Evolutionary conservation across 1,284 basidiomycete genomes (phyloP), one percentile per base, ranked within the genome.

Genomic region (Nidula niveotomentosa): DNA sequence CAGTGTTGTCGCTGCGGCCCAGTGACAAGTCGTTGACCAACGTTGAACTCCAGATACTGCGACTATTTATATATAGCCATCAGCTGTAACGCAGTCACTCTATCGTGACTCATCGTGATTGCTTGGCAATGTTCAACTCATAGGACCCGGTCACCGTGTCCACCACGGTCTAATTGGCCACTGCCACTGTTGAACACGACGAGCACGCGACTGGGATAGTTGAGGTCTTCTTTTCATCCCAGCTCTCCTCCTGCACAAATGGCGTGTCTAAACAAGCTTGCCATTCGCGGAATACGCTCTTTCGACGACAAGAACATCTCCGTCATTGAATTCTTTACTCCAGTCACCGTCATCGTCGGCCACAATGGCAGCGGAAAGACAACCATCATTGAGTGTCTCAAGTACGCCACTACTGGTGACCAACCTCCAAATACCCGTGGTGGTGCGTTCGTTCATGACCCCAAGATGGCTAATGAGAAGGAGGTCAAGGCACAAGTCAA

Each of bases 301-400:
- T 96, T 96, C 66, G 94, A 96, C 77, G 93, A 98, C 81, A 97
- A 98, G 66, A 86, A 91, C 62, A 86, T 97, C 58, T 84, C 94
- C 10, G 87, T 98, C 63, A 98, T 99, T 69, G 93, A 99, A 70
- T 99, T 99, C 77, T 98, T 95, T 76, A 89, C 90, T 12, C 97
- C 97, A 1, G 90, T 99, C 53, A 99, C 97, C 0, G 96, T 99
- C 68, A 99, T 99, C 61, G 96, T 99, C 7, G 97, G 97, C 5
- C 93, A 96, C 76, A 99, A 99, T 74, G 97, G 97, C 12, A 96
- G 93, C 62, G 97, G 97, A 51, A 99, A 99, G 78, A 99, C 97
- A 66, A 99, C 96, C 1, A 93, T 99, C 69, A 99, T 99, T 71
- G 97, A 99, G 78, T 99, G 96, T 73, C 84, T 99, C 68, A 99